Evolutionary conservation across 306 rosid genomes (phyloP), one percentile per base, ranked within the genome.

Genomic region (Morella rubra): DNA sequence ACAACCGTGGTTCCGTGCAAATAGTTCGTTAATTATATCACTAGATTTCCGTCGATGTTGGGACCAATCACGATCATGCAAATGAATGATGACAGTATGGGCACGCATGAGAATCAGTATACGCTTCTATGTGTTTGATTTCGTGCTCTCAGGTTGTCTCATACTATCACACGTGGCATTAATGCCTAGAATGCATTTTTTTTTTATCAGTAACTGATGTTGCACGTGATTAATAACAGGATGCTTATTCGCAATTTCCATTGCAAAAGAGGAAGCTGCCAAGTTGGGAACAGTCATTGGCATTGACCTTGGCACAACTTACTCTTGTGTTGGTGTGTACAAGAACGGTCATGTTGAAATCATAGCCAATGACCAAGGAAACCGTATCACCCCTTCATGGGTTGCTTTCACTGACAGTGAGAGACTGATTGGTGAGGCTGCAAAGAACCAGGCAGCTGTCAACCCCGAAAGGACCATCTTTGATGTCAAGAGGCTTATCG

Each of bases 361-460:
- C 86, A 96, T 96, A 84, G 99, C 99, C 81, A 96, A 92, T 65
- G 99, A 96, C 81, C 99, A 96, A 78, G 99, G 99, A 75, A 96
- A 96, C 81, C 99, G 99, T 73, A 96, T 96, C 77, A 96, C 99
- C 79, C 99, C 99, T 8, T 96, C 99, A 1, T 96, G 99, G 98
- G 99, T 96, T 44, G 96, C 85, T 47, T 96, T 96, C 86, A 83
- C 93, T 0, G 99, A 96, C 73, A 74, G 82, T 44, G 99, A 96
- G 84, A 96, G 99, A 74, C 77, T 96, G 83, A 96, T 96, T 0
- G 99, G 99, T 53, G 99, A 96, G 93, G 99, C 99, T 80, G 99
- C 99, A 3, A 96, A 96, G 93, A 96, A 96, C 84, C 99, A 85
- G 87, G 98, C 98, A 67, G 98, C 99, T 61, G 98, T 91, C 61